Evolutionary conservation across 2,329 filamentous ascomycete genomes (phyloP).

Genomic region (Epichloe sp.): DNA sequence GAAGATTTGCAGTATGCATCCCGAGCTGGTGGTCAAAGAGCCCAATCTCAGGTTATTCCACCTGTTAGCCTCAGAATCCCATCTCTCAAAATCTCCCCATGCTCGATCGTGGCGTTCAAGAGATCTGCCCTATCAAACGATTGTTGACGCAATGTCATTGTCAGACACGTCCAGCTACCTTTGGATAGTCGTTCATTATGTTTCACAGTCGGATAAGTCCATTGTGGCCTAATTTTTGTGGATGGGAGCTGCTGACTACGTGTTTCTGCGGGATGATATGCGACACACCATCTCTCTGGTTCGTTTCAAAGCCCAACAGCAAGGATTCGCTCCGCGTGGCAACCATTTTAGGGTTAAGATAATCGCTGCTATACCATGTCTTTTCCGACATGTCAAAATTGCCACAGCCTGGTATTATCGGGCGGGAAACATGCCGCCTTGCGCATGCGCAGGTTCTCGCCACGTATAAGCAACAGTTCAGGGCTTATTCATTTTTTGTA

Average conservation of each 20-base stretch:
- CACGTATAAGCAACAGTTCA: no score
- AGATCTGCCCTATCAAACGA: no score
- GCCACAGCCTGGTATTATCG: no score
- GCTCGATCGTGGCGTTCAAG: neutral
- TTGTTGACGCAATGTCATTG: neutral
- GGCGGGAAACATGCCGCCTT: no score
- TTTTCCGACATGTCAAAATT: neutral
- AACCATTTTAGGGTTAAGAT: no score
- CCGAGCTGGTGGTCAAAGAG: neutral
- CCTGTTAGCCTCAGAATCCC: neutral
- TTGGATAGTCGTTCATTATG: neutral
- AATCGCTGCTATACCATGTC: neutral
- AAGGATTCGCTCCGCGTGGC: no score
- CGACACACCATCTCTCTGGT: neutral
- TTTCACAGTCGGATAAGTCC: neutral
- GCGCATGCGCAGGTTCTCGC: no score
- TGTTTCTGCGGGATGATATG: neutral
- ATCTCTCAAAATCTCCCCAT: neutral
- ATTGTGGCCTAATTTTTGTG: neutral
- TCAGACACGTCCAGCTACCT: neutral
- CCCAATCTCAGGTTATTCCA: neutral
- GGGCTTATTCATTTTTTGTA: no score
- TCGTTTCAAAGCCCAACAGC: no score
- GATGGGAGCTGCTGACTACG: neutral
- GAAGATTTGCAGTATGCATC: neutral